Conservation (phyloP, 2,329 filamentous ascomycete species). For the Fusarium pseudoanthophilum region DNA sequence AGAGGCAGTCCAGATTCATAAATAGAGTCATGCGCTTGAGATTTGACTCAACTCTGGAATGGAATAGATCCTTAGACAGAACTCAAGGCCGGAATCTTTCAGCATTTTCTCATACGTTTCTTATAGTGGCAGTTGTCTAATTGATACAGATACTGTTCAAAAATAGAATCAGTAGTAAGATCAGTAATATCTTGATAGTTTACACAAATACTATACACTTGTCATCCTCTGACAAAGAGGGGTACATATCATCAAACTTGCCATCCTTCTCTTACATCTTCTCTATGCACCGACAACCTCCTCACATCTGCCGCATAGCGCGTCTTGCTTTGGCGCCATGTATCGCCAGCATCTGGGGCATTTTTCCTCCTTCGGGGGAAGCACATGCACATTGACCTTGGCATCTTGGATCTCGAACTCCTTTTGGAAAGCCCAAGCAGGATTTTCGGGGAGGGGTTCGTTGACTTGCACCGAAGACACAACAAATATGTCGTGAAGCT, state of each 20-base stretch:
- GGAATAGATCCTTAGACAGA: neutral
- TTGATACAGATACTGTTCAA: constrained; percentile 10
- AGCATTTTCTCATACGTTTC: neutral
- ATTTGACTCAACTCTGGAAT: constrained; percentile 23
- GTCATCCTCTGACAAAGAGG: constrained; percentile 17
- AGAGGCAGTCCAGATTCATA: constrained; percentile 20
- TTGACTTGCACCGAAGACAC: constrained; percentile 71
- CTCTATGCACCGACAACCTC: constrained; percentile 61
- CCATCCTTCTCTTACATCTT: constrained; percentile 1
- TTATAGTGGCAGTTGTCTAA: constrained; percentile 17
- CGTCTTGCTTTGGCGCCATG: constrained; percentile 71
- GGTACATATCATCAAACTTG: constrained; percentile 17
- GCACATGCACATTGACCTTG: constrained; percentile 55
- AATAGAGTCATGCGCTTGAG: constrained; percentile 28
- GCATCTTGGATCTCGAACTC: constrained; percentile 55
- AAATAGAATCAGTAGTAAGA: neutral
- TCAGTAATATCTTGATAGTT: constrained; percentile 15
- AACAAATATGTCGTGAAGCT: constrained; percentile 74
- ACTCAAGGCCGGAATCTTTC: neutral
- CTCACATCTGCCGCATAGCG: constrained; percentile 79
- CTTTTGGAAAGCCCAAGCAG: constrained; percentile 56
- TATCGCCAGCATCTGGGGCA: constrained; percentile 93
- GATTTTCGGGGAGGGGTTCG: constrained; percentile 41
- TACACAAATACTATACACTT: constrained; percentile 35
- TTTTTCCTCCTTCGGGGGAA: constrained; percentile 69